Evolutionary conservation across 805 yeast species (phyloP), one percentile per base, ranked within the genome.

Genomic region (Clavispora fructus): DNA sequence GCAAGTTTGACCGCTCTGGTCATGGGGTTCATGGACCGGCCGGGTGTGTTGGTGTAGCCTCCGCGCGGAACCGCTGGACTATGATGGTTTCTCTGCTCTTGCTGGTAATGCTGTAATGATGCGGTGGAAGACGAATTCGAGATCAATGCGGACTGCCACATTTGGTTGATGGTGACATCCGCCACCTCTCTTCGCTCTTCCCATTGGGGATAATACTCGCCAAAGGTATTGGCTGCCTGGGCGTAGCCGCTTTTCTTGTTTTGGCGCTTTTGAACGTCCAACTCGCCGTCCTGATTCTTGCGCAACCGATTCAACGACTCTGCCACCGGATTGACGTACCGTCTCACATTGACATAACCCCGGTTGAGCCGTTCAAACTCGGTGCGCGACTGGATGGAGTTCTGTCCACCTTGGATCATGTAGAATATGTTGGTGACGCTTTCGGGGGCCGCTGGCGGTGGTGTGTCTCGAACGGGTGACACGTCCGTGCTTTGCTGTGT

Each of bases 361-460:
- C 91, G 73, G 12, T 90, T 79, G 29, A 86, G 74, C 50, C 87
- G 73, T 61, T 88, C 96, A 58, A 81, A 85, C 58, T 86, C 94
- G n/a, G 88, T 76, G 53, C 87, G 74, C 7, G 79, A 74, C 50
- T 79, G 84, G 17, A 83, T 77, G 7, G 81, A 75, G 38, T 76
- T 76, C 40, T 59, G 67, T 23, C 64, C 64, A 40, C 43, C 59
- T 41, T 64, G 74, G 7, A 52, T 47, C 41, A 50, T 43, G 30
- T 45, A 48, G 38, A 54, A 42, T 44, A 54, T 39, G 33, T 49
- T 48, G 25, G 48, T 52, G 41, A 54, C 41, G 10, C 30, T 12
- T 6, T 40, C 27, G 5, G 35, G 30, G 3, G 45, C 17, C 7
- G 41, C 16, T 4, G 45, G 39, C 41, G 27, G 19, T 25, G 39